Conservation (phyloP, 2,329 filamentous ascomycete genomes). For the Fusarium devonianum region DNA sequence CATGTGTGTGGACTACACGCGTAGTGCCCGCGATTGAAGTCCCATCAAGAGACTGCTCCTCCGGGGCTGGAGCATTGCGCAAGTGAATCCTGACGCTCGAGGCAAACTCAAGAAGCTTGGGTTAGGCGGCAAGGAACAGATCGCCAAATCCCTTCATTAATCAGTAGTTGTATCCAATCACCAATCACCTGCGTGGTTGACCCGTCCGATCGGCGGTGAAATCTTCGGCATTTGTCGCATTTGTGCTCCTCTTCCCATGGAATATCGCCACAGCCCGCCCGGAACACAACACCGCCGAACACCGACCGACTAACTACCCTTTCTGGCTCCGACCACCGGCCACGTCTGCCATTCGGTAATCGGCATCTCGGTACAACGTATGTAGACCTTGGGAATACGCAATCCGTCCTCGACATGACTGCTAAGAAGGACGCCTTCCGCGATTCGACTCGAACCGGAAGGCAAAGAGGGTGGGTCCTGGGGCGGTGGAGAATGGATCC, state of each 20-base stretch:
- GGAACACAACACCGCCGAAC: conserved; percentile 18
- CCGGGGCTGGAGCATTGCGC: no score
- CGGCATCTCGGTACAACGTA: no score
- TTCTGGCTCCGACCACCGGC: conserved; percentile 1
- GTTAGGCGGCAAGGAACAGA: not conserved
- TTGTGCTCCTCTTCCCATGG: conserved; percentile 3
- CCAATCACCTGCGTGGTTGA: conserved; percentile 10
- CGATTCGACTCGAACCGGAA: not conserved
- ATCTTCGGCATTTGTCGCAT: conserved; percentile 7
- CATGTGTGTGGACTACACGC: conserved; percentile 5
- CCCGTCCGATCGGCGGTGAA: conserved; percentile 14
- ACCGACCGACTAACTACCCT: no score
- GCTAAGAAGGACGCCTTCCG: not conserved
- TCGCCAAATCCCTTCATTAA: not conserved
- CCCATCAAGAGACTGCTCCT: no score
- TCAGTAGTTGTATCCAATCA: not conserved
- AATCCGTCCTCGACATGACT: not conserved
- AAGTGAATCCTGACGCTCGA: no score
- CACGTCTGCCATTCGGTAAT: not conserved
- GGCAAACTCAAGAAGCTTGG: no score
- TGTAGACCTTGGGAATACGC: no score
- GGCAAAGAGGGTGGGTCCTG: conserved; percentile 16
- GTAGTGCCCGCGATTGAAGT: no score
- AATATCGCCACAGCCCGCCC: conserved; percentile 17
- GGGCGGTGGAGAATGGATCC: conserved; percentile 12